phyloP scores from a whole-genome alignment of 208 protist genomes.

The Leishmania tarentolae region DNA sequence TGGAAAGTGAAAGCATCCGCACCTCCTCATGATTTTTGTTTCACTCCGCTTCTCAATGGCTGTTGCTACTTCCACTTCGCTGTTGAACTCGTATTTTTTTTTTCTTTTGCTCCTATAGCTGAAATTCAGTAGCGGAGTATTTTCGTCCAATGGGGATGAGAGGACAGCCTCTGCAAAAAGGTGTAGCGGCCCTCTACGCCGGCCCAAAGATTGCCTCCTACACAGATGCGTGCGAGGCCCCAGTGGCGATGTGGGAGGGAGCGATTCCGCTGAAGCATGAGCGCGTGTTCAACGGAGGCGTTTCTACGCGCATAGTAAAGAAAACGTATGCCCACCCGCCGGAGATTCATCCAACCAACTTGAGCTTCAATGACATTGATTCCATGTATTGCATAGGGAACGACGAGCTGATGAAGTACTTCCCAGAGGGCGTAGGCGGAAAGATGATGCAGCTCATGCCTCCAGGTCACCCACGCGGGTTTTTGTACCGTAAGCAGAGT shows the following conservation, averaged over 20 bases:
- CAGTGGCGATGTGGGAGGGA: slow-evolving; percentile 84
- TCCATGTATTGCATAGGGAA: slow-evolving; percentile 93
- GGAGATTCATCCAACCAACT: slow-evolving; percentile 54
- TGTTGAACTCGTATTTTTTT: not conserved
- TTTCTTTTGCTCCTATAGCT: not conserved
- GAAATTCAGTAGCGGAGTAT: not conserved
- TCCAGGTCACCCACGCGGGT: slow-evolving; percentile 87
- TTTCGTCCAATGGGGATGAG: slow-evolving; percentile 37
- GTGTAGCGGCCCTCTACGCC: slow-evolving; percentile 62
- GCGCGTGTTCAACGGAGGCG: slow-evolving; percentile 56
- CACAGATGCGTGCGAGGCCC: slow-evolving; percentile 89
- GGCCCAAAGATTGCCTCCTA: slow-evolving; percentile 62
- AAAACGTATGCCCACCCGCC: slow-evolving; percentile 85
- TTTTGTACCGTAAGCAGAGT: slow-evolving; percentile 89
- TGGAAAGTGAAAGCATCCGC: not conserved
- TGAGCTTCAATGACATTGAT: slow-evolving; percentile 87
- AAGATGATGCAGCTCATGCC: slow-evolving; percentile 93
- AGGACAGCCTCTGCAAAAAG: slow-evolving; percentile 47
- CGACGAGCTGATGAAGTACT: slow-evolving; percentile 82
- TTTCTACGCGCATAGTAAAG: slow-evolving; percentile 49
- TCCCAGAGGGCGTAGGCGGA: slow-evolving; percentile 88
- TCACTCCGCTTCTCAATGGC: not conserved
- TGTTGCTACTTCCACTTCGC: not conserved
- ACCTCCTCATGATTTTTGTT: not conserved
- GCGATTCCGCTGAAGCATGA: slow-evolving; percentile 81